A percentile compares a stretch with the other conserved stretches of the same genome.
These are phyloP conservation scores for Phoenix roebelenii DNA, from an alignment of 176 grass and related monocot species.

Conservation along the genomic window DNA sequence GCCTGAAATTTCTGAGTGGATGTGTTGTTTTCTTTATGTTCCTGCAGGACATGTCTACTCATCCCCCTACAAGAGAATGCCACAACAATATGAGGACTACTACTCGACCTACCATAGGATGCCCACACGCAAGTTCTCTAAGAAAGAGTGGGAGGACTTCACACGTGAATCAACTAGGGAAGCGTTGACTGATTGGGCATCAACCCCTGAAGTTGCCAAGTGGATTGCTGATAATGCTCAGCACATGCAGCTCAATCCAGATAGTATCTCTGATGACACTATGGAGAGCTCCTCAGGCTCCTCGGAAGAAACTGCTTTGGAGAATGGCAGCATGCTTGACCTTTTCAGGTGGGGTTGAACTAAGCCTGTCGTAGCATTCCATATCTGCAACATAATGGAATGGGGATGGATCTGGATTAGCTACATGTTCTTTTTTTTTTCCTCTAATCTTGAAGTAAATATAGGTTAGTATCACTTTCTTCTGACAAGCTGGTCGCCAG, in stretches of 20 bases:
- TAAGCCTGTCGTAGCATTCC: no score
- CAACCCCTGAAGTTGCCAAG: constrained; percentile 56
- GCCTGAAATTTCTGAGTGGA: constrained; percentile 1
- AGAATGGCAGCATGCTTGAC: constrained; percentile 32
- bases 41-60: constrained; percentile 34
- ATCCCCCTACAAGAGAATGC: constrained; percentile 20
- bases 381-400: no score
- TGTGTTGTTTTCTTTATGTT: background rate
- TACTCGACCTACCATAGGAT: constrained; percentile 80
- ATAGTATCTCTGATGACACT: constrained; percentile 31
- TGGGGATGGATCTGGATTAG: no score
- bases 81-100: constrained; percentile 37
- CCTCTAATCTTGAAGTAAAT: no score
- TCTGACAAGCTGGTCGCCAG: no score
- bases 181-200: constrained; percentile 41
- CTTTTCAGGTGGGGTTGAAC: constrained; percentile 45
- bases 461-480: no score
- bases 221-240: constrained; percentile 77
- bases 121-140: constrained; percentile 44
- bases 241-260: constrained; percentile 45
- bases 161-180: constrained; percentile 53
- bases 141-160: constrained; percentile 78
- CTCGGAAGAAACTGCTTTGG: constrained; percentile 38
- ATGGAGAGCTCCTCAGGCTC: constrained; percentile 58
- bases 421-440: no score